Conservation (phyloP, 345 rosid genomes). For the Nephelium lappaceum region DNA sequence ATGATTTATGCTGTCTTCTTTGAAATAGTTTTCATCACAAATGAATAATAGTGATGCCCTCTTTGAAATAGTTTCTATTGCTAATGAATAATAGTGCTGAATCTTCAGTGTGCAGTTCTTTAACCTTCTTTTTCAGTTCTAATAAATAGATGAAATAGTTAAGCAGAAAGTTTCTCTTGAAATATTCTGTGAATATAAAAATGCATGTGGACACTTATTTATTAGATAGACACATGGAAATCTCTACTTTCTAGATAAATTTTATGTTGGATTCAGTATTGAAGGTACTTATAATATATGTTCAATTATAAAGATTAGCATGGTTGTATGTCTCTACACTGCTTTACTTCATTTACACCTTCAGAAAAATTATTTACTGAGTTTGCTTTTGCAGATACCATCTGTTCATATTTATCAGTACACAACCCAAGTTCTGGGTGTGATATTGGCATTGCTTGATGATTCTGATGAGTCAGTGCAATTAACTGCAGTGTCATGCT, state of each 20-base stretch:
- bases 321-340: not conserved
- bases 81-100: not conserved
- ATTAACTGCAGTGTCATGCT: constrained; percentile 88
- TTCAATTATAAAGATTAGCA: not conserved
- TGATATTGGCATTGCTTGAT: constrained; percentile 87
- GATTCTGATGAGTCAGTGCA: constrained; percentile 90
- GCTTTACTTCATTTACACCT: not conserved
- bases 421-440: constrained; percentile 80
- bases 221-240: not conserved
- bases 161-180: not conserved
- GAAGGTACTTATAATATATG: not conserved
- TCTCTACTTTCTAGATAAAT: not conserved
- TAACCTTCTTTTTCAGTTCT: not conserved
- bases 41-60: not conserved
- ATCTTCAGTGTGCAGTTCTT: not conserved
- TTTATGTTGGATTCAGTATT: constrained; percentile 5
- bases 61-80: too few species aligned
- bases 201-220: not conserved
- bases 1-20: not conserved
- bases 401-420: constrained; percentile 69
- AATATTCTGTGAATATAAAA: not conserved
- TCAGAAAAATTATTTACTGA: not conserved
- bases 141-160: not conserved
- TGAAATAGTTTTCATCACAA: not conserved
- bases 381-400: constrained; percentile 65